Evolutionary conservation across 2,329 filamentous ascomycete genomes (phyloP).

Genomic region (Clarireedia monteithiana): DNA sequence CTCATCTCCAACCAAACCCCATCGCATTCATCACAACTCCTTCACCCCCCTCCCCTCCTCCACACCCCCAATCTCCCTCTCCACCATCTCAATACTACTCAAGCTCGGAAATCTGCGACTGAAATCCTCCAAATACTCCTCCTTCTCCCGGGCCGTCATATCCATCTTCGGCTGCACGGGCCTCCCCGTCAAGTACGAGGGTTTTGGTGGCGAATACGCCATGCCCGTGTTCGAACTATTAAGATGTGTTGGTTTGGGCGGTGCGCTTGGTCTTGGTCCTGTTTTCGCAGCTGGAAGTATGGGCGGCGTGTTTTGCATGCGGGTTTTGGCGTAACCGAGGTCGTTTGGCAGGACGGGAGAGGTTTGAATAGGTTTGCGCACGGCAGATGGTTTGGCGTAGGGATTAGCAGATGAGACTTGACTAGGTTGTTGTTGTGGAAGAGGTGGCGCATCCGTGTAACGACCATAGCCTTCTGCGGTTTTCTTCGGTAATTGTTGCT

Average conservation of each 20-base stretch:
- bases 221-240: slow-evolving; percentile 43
- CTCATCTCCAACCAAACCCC: neutral
- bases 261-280: slow-evolving; percentile 42
- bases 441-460: slow-evolving; percentile 52
- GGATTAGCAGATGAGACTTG: slow-evolving; percentile 19
- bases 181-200: slow-evolving; percentile 28
- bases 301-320: slow-evolving; percentile 12
- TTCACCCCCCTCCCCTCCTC: slow-evolving; percentile 1
- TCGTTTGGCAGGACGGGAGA: slow-evolving; percentile 17
- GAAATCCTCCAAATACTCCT: slow-evolving; percentile 64
- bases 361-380: slow-evolving; percentile 37
- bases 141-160: slow-evolving; percentile 50
- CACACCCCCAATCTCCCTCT: slow-evolving; percentile 21
- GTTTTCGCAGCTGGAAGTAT: neutral
- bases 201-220: slow-evolving; percentile 35
- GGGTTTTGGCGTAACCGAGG: slow-evolving; percentile 22
- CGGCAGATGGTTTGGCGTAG: slow-evolving; percentile 23
- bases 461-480: slow-evolving; percentile 88
- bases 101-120: slow-evolving; percentile 81
- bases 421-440: neutral
- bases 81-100: slow-evolving; percentile 63
- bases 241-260: slow-evolving; percentile 54
- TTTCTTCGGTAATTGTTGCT: slow-evolving; percentile 47
- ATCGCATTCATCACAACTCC: neutral
- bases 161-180: slow-evolving; percentile 32